phyloP scores from a whole-genome alignment of 2,329 filamentous ascomycete species.

The Teratosphaeria viscida region DNA sequence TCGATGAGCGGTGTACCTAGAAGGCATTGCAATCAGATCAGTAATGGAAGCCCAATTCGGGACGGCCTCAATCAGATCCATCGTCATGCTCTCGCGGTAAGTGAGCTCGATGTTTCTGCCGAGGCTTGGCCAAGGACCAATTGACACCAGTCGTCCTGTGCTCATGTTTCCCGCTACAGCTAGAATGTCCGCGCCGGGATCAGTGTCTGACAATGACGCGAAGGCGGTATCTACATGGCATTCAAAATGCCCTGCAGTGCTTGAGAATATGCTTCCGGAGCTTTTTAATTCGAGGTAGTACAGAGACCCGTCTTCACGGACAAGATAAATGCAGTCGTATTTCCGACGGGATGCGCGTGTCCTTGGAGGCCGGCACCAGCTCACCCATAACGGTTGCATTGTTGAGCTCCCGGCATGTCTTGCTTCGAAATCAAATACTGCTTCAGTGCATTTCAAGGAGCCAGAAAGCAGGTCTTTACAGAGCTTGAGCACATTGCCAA shows the following conservation, averaged over 20 bases:
- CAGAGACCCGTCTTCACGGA: constrained; percentile 76
- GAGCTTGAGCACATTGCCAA: constrained; percentile 25
- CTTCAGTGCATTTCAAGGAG: constrained; percentile 12
- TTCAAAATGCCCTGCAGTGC: constrained; percentile 51
- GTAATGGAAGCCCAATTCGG: constrained; percentile 49
- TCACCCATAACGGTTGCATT: constrained; percentile 49
- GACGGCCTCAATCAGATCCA: constrained; percentile 48
- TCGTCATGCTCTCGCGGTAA: constrained; percentile 35
- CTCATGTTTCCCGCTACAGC: constrained; percentile 70
- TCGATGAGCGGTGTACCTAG: constrained; percentile 12
- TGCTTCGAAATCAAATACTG: constrained; percentile 3
- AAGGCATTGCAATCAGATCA: constrained; percentile 32
- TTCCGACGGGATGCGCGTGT: constrained; percentile 49
- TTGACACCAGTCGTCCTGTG: constrained; percentile 41
- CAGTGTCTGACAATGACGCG: constrained; percentile 49
- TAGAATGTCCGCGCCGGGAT: constrained; percentile 62
- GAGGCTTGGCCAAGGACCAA: constrained; percentile 17
- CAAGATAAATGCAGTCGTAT: constrained; percentile 74
- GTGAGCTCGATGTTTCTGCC: constrained; percentile 27
- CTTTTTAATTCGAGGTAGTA: constrained; percentile 60
- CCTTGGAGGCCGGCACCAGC: constrained; percentile 72
- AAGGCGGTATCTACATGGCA: constrained; percentile 76
- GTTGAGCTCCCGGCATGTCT: constrained; percentile 16
- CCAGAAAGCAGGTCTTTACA: constrained; percentile 34
- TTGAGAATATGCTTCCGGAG: constrained; percentile 39